Evolutionary conservation across 2,329 filamentous ascomycete species (phyloP).

Genomic region (Scedosporium aurantiacum): DNA sequence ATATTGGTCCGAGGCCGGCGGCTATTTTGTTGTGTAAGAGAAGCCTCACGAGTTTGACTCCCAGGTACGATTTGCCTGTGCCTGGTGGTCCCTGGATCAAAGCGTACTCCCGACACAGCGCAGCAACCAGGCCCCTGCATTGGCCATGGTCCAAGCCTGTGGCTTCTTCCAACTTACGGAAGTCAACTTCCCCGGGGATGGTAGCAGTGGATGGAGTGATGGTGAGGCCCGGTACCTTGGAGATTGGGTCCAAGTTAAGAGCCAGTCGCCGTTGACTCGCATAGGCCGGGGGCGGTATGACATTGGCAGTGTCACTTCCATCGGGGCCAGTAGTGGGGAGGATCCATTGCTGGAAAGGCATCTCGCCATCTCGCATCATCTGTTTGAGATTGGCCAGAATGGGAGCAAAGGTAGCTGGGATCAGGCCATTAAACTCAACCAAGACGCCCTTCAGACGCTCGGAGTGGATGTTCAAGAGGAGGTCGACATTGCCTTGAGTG

Average conservation of each 20-base stretch:
- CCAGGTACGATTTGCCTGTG: conserved; percentile 67
- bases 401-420: background rate
- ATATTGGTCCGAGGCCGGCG: conserved; percentile 33
- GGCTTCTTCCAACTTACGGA: conserved; percentile 7
- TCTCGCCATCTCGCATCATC: background rate
- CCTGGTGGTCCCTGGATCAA: conserved; percentile 65
- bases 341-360: background rate
- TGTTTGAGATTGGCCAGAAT: background rate
- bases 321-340: background rate
- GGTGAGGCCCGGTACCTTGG: background rate
- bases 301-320: background rate
- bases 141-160: conserved; percentile 42
- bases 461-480: background rate
- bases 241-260: background rate
- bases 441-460: background rate
- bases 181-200: background rate
- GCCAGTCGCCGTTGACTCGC: background rate
- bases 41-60: conserved; percentile 47
- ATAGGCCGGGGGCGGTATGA: background rate
- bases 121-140: conserved; percentile 37
- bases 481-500: background rate
- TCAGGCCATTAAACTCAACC: background rate
- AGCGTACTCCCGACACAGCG: conserved; percentile 42
- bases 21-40: conserved; percentile 32
- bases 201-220: background rate